These are phyloP conservation scores for Colletotrichum kahawae DNA, from an alignment of 2,329 filamentous ascomycete species.

Conservation along the genomic window DNA sequence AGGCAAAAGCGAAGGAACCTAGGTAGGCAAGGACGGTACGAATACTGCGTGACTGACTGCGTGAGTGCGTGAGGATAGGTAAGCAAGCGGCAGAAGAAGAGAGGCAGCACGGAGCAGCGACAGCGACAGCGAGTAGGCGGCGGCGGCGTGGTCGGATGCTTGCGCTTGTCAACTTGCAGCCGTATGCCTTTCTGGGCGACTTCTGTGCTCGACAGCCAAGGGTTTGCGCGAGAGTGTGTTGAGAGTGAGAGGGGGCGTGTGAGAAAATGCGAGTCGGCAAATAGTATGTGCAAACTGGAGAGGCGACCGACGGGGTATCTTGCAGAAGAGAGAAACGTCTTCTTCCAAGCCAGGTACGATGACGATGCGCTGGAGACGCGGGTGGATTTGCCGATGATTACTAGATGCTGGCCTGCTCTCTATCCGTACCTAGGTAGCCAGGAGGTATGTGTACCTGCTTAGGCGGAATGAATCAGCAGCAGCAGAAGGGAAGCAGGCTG, in stretches of 20 bases:
- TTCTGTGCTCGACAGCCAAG: background rate
- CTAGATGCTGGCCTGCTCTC: too few species aligned
- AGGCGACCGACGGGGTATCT: background rate
- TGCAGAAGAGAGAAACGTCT: background rate
- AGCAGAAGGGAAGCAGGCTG: too few species aligned
- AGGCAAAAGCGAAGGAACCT: background rate
- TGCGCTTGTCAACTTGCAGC: conserved; percentile 16
- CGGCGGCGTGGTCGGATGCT: conserved; percentile 1
- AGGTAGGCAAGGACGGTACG: background rate
- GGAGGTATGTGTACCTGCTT: background rate
- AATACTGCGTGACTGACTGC: background rate
- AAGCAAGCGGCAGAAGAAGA: background rate
- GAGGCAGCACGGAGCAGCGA: background rate
- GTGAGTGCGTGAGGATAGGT: too few species aligned
- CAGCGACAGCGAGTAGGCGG: too few species aligned
- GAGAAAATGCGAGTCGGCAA: background rate
- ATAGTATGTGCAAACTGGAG: background rate
- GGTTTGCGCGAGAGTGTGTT: conserved; percentile 11
- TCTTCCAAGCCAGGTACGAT: background rate
- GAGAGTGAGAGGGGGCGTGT: background rate
- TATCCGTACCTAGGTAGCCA: background rate
- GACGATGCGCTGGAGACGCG: background rate
- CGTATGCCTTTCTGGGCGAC: background rate
- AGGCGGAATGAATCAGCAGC: background rate
- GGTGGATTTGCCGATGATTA: background rate